phyloP scores from a whole-genome alignment of 2,329 filamentous ascomycete species.

The Colletotrichum phormii region DNA sequence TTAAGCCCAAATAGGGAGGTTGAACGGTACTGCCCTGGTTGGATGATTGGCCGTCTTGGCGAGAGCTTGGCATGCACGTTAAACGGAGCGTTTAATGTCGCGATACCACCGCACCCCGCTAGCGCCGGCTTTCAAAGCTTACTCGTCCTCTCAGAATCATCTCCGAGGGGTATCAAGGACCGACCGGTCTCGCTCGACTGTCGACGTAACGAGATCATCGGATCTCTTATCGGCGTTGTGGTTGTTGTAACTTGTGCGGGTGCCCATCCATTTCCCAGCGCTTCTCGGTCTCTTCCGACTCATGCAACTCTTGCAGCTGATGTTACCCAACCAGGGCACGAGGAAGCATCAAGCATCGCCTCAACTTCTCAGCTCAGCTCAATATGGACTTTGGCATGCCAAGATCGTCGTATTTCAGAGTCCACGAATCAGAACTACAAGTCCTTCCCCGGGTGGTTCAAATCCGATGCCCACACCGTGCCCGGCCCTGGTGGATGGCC shows the following conservation, averaged over 20 bases:
- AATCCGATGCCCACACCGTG: not conserved
- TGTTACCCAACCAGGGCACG: not conserved
- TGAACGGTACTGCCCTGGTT: constrained; percentile 17
- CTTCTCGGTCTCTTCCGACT: not conserved
- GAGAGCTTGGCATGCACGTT: constrained; percentile 24
- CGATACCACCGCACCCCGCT: constrained; percentile 14
- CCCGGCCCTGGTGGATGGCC: not conserved
- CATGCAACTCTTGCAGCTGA: not conserved
- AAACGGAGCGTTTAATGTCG: not conserved
- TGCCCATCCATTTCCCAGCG: not conserved
- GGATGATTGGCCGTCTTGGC: constrained; percentile 22
- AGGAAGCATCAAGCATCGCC: not conserved
- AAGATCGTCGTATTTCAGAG: not conserved
- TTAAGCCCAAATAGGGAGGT: constrained; percentile 24
- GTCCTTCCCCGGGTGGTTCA: not conserved
- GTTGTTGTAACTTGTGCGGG: not conserved
- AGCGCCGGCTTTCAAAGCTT: constrained; percentile 25
- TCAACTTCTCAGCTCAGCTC: not conserved
- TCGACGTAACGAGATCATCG: not conserved
- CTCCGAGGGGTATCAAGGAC: not conserved
- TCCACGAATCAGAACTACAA: not conserved
- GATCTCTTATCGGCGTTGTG: not conserved
- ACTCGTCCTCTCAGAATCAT: constrained; percentile 17
- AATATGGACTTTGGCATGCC: not conserved
- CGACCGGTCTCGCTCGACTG: not conserved